Evolutionary conservation across 1,284 basidiomycete species (phyloP).

Genomic region (Lentinula novae-zelandiae): DNA sequence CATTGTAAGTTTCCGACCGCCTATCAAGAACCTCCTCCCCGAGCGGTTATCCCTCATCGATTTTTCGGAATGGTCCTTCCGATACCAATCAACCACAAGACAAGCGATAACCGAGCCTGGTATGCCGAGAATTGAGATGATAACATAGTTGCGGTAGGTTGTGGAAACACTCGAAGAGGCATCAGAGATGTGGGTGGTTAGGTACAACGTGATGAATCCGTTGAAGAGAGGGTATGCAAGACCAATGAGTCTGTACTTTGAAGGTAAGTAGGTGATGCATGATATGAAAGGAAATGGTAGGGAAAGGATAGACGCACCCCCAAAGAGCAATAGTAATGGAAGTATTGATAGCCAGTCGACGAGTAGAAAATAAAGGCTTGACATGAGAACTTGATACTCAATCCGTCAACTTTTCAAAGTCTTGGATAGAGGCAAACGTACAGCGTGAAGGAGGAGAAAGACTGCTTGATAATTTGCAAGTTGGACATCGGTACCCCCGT

Average conservation of each 20-base stretch:
- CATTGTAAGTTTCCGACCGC: constrained; percentile 51
- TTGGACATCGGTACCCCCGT: constrained; percentile 20
- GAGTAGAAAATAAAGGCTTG: constrained; percentile 48
- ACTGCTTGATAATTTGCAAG: constrained; percentile 30
- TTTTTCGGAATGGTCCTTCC: constrained; percentile 20
- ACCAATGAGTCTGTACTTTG: constrained; percentile 35
- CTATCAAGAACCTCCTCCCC: constrained; percentile 27
- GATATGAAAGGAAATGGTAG: constrained; percentile 35
- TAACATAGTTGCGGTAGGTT: constrained; percentile 48
- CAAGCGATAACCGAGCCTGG: constrained; percentile 58
- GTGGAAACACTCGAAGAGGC: constrained; percentile 27
- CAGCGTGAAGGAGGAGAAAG: constrained; percentile 40
- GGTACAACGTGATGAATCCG: constrained; percentile 49
- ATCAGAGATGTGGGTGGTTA: constrained; percentile 34
- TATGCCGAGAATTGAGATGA: constrained; percentile 46
- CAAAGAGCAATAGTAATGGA: constrained; percentile 51
- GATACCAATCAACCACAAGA: constrained; percentile 47
- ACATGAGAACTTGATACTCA: constrained; percentile 36
- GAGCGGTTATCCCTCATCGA: no score
- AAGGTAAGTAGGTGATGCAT: background rate
- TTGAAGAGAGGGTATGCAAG: constrained; percentile 61
- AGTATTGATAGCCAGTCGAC: constrained; percentile 52
- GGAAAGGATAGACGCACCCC: constrained; percentile 39
- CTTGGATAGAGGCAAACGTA: constrained; percentile 17
- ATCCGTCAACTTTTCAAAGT: background rate